Evolutionary conservation across 2,329 filamentous ascomycete species (phyloP).

Genomic region (Arthrocladium fulminans): DNA sequence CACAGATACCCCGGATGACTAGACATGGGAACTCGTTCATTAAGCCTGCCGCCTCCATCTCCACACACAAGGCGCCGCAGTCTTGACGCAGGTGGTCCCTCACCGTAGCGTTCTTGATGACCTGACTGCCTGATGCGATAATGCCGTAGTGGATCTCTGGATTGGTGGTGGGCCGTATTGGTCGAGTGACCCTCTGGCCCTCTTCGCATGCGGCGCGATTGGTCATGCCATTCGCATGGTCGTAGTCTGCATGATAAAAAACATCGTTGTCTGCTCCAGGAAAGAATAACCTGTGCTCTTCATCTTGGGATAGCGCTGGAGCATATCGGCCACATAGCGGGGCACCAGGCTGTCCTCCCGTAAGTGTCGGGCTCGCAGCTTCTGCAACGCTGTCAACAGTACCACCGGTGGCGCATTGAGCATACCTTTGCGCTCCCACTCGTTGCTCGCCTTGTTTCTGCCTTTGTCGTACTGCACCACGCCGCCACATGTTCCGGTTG

Average conservation of each 20-base stretch:
- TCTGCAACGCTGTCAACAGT: neutral
- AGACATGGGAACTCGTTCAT: conserved; percentile 23
- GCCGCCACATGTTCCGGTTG: conserved; percentile 17
- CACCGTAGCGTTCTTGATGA: conserved; percentile 19
- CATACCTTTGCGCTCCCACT: neutral
- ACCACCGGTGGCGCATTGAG: neutral
- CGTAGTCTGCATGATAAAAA: too few species aligned
- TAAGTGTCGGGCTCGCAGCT: too few species aligned
- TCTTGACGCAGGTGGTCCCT: conserved; percentile 14
- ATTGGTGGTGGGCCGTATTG: too few species aligned
- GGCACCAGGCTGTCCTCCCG: too few species aligned
- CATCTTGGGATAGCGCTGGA: too few species aligned
- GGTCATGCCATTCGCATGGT: too few species aligned
- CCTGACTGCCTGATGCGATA: conserved; percentile 23
- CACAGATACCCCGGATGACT: conserved; percentile 24
- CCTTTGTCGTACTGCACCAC: conserved; percentile 28
- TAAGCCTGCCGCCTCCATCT: conserved; percentile 24
- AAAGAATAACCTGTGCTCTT: too few species aligned
- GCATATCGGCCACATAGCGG: too few species aligned
- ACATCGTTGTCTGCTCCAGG: too few species aligned
- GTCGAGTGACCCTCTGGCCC: neutral
- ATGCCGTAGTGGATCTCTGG: conserved; percentile 22
- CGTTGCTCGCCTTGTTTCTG: conserved; percentile 12
- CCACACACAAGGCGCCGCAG: conserved; percentile 21
- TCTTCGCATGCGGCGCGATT: neutral